Base-by-base conservation (phyloP, 2,329 filamentous ascomycete genomes). In the Stachybotrys chlorohalonatus region DNA sequence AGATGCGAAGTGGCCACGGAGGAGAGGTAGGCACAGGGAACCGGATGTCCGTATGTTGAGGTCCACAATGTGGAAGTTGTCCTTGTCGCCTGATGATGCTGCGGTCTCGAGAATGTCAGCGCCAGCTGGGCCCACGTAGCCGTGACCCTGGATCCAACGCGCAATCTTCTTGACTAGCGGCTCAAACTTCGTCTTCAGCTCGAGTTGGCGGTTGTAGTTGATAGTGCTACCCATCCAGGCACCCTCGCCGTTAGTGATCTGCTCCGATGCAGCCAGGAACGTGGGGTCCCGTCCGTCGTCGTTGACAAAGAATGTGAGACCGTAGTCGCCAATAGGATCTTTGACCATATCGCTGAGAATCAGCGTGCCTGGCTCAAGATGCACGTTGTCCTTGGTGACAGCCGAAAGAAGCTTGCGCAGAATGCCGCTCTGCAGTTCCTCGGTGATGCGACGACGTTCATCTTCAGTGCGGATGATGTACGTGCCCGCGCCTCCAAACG, bases 141-240 rank as follows among this genome's bases (percentile, higher is more conserved):
- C 60, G 11, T 68, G 58, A 3, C 53, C 53, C 0, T 62, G 60
- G 2, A 70, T 56, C 66, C 64, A 70, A 5, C 51, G 52, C 0
- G 65, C 64, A 2, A 64, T 61, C 47, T 55, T 54, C 30, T 51
- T 49, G 3, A 66, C 55, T 1, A 70, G 46, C 2, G 55, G 53
- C 6, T 52, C 53, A 39, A 70, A 69, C 52, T 62, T 66, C 7
- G 52, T 52, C 31, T 62, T 49, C 24, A 73, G 59, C n/a, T 58
- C 53, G 3, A 62, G 57, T 51, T 73, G 69, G 17, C 56, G 60
- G 1, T 51, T 36, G 54, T 70, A 72, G 46, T 65, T 53, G 53
- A 72, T 71, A 1, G 59, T 70, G 51, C 65, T 68, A 6, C 69
- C 67, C 11, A 68, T 60, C 67, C 66, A 73, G 4, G 67, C 62